Conservation (phyloP, 129 eudicot genomes). For the Artemisia argyi region DNA sequence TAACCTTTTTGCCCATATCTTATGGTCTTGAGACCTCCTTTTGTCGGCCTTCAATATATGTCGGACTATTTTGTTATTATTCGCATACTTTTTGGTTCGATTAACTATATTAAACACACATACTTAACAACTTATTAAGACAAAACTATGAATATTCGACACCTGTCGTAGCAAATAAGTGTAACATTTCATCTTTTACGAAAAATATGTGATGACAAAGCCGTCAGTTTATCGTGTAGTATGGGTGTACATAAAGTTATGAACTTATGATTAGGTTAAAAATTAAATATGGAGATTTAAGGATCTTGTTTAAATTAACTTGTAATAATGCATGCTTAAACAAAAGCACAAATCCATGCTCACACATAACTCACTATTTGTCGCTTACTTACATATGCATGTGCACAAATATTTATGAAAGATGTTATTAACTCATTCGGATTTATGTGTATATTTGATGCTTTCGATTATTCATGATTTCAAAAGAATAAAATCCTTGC, state of each 20-base stretch:
- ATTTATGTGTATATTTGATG: not conserved
- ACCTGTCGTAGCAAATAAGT: too few species aligned
- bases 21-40: constrained; percentile 31
- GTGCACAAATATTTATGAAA: constrained; percentile 23
- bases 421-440: not conserved
- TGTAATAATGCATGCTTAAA: constrained; percentile 10
- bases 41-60: constrained; percentile 38
- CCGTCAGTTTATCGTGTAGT: not conserved
- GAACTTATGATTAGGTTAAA: not conserved
- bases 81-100: not conserved
- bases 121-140: not conserved
- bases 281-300: constrained; percentile 3
- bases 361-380: constrained; percentile 17
- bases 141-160: too few species aligned
- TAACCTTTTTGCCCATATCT: constrained; percentile 33
- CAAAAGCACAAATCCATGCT: constrained; percentile 16
- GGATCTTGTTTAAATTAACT: constrained; percentile 1
- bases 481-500: constrained; percentile 36
- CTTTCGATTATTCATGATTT: not conserved
- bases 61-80: constrained; percentile 16
- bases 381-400: constrained; percentile 20
- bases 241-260: too few species aligned
- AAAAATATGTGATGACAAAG: not conserved
- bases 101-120: not conserved
- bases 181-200: too few species aligned